These are phyloP conservation scores for Scutellaria baicalensis DNA, from an alignment of 257 asterid genomes.

Conservation along the genomic window DNA sequence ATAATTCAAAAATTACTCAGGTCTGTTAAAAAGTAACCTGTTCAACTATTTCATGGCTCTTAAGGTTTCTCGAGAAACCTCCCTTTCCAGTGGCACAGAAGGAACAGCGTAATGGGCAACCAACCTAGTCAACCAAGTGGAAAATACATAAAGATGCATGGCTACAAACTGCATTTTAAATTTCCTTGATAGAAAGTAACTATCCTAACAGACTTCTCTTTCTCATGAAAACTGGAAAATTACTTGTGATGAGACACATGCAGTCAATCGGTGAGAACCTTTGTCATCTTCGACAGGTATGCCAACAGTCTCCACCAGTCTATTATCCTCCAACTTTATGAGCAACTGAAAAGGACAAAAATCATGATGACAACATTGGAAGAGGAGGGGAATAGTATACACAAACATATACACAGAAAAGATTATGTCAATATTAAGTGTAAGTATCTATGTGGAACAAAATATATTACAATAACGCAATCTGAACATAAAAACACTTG, in stretches of 20 bases:
- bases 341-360: constrained; percentile 52
- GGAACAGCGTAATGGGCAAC: constrained; percentile 89
- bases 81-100: constrained; percentile 98
- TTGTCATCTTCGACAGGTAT: constrained; percentile 66
- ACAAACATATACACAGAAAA: not conserved
- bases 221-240: not conserved
- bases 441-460: not conserved
- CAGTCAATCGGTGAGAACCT: constrained; percentile 84
- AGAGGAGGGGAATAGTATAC: not conserved
- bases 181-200: constrained; percentile 2
- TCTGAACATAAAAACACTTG: not conserved
- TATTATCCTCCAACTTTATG: constrained; percentile 64
- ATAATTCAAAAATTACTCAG: not conserved
- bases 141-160: constrained; percentile 2
- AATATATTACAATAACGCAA: not conserved
- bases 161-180: not conserved
- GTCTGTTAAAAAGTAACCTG: constrained; percentile 44
- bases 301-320: constrained; percentile 96
- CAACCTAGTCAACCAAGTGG: constrained; percentile 53
- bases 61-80: constrained; percentile 91
- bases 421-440: not conserved
- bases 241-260: constrained; percentile 97
- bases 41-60: constrained; percentile 88
- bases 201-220: not conserved
- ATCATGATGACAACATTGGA: not conserved